Percentiles rank a stretch among this genome's conserved stretches.
phyloP scores from a whole-genome alignment of 805 yeast species.

The Cyberlindnera veronae region DNA sequence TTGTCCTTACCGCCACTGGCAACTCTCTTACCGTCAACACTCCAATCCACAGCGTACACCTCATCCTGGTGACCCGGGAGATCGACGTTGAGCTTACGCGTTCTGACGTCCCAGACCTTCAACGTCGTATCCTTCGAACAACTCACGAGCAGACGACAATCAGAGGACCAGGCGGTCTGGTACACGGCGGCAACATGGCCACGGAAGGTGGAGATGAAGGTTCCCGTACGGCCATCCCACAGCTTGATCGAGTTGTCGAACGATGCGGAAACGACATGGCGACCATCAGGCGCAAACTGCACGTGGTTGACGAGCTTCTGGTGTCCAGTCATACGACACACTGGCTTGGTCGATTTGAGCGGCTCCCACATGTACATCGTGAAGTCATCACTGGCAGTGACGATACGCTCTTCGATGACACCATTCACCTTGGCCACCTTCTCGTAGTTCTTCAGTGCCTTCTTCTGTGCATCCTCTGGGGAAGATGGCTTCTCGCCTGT shows the following conservation, averaged over 20 bases:
- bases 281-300: conserved; percentile 92
- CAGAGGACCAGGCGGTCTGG: conserved; percentile 97
- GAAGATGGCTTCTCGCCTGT: conserved; percentile 43
- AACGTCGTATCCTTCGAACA: conserved; percentile 95
- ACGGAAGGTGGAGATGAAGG: conserved; percentile 82
- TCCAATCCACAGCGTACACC: conserved; percentile 97
- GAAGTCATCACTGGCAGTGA: conserved; percentile 94
- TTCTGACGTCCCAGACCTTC: conserved; percentile 93
- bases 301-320: conserved; percentile 96
- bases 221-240: conserved; percentile 95
- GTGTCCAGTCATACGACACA: conserved; percentile 95
- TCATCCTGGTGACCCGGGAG: conserved; percentile 96
- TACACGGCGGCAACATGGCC: conserved; percentile 98
- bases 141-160: conserved; percentile 84
- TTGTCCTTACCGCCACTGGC: conserved; percentile 99
- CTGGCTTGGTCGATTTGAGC: conserved; percentile 69
- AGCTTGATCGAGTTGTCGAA: conserved; percentile 93
- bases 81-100: conserved; percentile 80
- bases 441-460: conserved; percentile 51
- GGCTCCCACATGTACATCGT: conserved; percentile 99
- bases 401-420: conserved; percentile 76
- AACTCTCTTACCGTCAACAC: conserved; percentile 87
- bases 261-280: conserved; percentile 85
- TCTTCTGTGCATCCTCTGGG: conserved; percentile 44
- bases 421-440: conserved; percentile 55